A percentile compares a stretch with the other conserved stretches of the same genome.
Conservation (phyloP, 2,329 filamentous ascomycete genomes). For the Davidsoniella australis region DNA sequence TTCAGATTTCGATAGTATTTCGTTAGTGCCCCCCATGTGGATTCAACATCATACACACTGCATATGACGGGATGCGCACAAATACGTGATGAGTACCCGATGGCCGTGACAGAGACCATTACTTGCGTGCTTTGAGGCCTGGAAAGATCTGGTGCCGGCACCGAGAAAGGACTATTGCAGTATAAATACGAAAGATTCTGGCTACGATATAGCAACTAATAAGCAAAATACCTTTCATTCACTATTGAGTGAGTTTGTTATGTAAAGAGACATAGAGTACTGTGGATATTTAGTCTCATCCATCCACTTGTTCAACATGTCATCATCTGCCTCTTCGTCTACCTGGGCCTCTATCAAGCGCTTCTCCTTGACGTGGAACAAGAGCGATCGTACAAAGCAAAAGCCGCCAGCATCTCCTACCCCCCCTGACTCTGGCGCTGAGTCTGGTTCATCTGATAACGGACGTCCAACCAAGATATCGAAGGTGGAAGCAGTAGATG, state of each 20-base stretch:
- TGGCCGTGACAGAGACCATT: too few relatives aligned
- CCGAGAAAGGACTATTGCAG: background rate
- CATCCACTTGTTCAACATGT: background rate
- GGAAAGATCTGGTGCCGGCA: background rate
- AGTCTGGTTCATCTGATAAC: background rate
- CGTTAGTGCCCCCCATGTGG: too few relatives aligned
- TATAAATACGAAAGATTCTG: background rate
- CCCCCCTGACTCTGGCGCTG: background rate
- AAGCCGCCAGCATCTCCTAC: background rate
- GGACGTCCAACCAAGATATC: background rate
- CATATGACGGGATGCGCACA: slow-evolving; percentile 1
- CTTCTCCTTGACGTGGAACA: background rate
- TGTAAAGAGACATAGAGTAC: background rate
- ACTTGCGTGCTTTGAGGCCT: too few relatives aligned
- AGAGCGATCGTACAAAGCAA: background rate
- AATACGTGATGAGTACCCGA: background rate
- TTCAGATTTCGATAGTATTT: too few relatives aligned
- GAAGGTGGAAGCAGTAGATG: background rate
- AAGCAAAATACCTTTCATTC: background rate
- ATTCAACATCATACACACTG: background rate
- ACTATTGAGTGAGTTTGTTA: background rate
- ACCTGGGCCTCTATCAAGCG: slow-evolving; percentile 5
- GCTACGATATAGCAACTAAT: background rate
- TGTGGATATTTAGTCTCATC: background rate
- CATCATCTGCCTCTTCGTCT: background rate